phyloP scores from a whole-genome alignment of 2,329 filamentous ascomycete species.

The Aspergillus pseudotamarii region DNA sequence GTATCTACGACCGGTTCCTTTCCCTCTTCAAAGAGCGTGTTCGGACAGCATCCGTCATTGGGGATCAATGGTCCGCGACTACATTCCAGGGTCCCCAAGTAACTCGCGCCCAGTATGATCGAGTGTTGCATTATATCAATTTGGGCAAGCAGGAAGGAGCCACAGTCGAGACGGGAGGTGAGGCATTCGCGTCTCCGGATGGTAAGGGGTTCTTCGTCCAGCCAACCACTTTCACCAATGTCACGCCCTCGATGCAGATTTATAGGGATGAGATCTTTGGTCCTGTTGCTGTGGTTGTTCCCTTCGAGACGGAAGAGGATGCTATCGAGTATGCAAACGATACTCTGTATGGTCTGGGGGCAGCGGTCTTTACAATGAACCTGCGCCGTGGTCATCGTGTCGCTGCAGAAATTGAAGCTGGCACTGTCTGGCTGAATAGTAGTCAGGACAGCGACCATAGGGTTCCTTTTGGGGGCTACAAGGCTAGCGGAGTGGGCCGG shows the following conservation, averaged over 20 bases:
- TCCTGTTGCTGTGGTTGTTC: constrained; percentile 43
- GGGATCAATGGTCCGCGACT: constrained; percentile 44
- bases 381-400: constrained; percentile 46
- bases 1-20: constrained; percentile 52
- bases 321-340: constrained; percentile 43
- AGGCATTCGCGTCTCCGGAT: constrained; percentile 31
- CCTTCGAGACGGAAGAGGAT: constrained; percentile 44
- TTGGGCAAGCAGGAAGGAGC: constrained; percentile 46
- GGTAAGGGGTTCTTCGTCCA: constrained; percentile 43
- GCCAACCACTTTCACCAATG: constrained; percentile 42
- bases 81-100: constrained; percentile 51
- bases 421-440: constrained; percentile 51
- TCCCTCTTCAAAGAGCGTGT: constrained; percentile 39
- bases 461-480: constrained; percentile 49
- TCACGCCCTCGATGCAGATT: constrained; percentile 41
- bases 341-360: constrained; percentile 46
- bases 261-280: constrained; percentile 49
- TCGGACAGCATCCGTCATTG: constrained; percentile 40
- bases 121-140: constrained; percentile 47
- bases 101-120: constrained; percentile 48
- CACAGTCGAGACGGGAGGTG: constrained; percentile 40
- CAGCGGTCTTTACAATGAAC: constrained; percentile 47
- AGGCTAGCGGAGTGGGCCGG: constrained; percentile 54
- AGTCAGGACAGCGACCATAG: constrained; percentile 46
- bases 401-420: constrained; percentile 45